Evolutionary conservation across 805 yeast genomes (phyloP).

Genomic region (Starmerella cellae): DNA sequence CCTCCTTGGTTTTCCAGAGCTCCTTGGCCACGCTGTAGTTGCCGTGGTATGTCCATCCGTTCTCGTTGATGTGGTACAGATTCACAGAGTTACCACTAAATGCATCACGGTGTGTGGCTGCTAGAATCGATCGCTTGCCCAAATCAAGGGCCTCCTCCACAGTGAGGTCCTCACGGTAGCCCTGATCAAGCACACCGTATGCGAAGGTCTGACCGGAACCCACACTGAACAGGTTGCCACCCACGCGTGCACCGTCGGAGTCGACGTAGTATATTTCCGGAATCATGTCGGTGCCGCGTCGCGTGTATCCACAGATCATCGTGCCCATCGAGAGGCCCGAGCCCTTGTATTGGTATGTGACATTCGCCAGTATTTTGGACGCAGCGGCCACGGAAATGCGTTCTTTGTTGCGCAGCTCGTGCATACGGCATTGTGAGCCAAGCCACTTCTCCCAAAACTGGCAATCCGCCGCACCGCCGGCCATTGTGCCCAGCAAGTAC

Average conservation of each 20-base stretch:
- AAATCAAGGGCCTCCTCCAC: constrained; percentile 88
- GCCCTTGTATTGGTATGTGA: constrained; percentile 89
- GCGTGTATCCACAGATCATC: constrained; percentile 94
- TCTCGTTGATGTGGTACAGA: constrained; percentile 80
- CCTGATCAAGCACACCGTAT: constrained; percentile 91
- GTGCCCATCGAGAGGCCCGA: constrained; percentile 99
- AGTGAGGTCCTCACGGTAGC: constrained; percentile 78
- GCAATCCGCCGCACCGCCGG: constrained; percentile 99
- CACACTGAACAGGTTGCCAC: constrained; percentile 91
- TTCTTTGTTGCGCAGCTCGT: constrained; percentile 87
- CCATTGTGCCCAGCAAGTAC: constrained; percentile 90
- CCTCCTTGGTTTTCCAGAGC: constrained; percentile 81
- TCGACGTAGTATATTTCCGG: constrained; percentile 94
- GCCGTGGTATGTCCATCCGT: constrained; percentile 94
- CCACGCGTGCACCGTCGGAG: constrained; percentile 89
- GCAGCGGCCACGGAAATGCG: constrained; percentile 95
- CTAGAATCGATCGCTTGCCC: constrained; percentile 90
- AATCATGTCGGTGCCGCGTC: constrained; percentile 53
- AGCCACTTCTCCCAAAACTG: constrained; percentile 99
- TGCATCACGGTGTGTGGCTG: constrained; percentile 98
- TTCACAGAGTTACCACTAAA: constrained; percentile 95
- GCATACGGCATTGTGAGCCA: constrained; percentile 89
- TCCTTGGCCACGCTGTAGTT: constrained; percentile 82
- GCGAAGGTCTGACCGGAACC: constrained; percentile 99
- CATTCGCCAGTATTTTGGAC: constrained; percentile 77